These are phyloP conservation scores for Penicillium waksmanii DNA, from an alignment of 495 filamentous ascomycete genomes.

Conservation along the genomic window DNA sequence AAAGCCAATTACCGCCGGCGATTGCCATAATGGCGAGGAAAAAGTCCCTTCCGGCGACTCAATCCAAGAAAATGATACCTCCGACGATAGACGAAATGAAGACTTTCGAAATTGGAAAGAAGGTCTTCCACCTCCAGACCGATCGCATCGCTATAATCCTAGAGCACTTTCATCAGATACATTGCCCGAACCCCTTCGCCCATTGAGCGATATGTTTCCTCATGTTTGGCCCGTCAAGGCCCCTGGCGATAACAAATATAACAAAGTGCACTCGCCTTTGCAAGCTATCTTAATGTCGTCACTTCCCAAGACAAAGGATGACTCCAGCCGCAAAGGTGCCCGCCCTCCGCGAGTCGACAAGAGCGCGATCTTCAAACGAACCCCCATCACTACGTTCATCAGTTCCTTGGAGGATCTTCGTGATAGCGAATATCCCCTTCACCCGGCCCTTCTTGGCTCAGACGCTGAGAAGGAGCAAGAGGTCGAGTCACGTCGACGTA, in stretches of 20 bases:
- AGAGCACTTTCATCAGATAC: constrained; percentile 59
- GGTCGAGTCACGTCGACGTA: constrained; percentile 46
- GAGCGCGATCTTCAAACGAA: constrained; percentile 67
- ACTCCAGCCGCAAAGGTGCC: constrained; percentile 56
- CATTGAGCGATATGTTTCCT: constrained; percentile 79
- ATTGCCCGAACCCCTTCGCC: constrained; percentile 66
- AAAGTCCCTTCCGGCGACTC: constrained; percentile 18
- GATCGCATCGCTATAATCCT: constrained; percentile 69
- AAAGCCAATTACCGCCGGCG: constrained; percentile 20
- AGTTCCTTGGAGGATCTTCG: constrained; percentile 71
- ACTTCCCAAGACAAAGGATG: constrained; percentile 63
- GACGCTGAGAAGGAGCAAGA: constrained; percentile 47
- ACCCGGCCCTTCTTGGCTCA: constrained; percentile 66
- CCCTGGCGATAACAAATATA: constrained; percentile 79
- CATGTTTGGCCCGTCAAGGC: constrained; percentile 88
- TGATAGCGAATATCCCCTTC: constrained; percentile 79
- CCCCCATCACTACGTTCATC: constrained; percentile 76
- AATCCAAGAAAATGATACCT: constrained; percentile 19
- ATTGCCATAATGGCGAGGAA: not conserved
- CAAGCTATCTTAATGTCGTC: constrained; percentile 75
- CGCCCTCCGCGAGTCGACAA: constrained; percentile 60
- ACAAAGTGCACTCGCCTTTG: constrained; percentile 81
- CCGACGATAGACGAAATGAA: constrained; percentile 30
- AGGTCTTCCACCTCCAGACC: constrained; percentile 44
- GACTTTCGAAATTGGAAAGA: constrained; percentile 50